Base-by-base conservation (phyloP, 192 early-diverging fungal species). In the Endogone sp. region DNA sequence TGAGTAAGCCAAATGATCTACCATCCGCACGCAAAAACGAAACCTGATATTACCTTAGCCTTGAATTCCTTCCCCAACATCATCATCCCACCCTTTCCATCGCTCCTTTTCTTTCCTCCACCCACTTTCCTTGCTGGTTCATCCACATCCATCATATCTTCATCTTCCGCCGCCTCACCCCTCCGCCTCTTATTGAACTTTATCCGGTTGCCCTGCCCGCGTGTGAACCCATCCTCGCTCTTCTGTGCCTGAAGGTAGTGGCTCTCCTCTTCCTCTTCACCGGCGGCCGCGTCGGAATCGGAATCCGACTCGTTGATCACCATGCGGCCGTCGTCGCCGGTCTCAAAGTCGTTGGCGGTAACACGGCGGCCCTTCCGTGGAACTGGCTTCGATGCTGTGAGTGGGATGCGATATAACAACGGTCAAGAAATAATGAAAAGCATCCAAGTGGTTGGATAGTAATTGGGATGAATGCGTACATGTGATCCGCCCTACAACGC, bases 191-290 rank as follows among this genome's bases (percentile, higher is more conserved):
- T 95, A 78, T 87, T 86, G 77, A 98, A 97, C 82, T 95, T 97
- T 82, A 99, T 90, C 71, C 87, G 87, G 44, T 93, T 92, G 27
- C 86, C 82, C 22, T 89, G 85, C 25, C 90, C 88, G 67, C 95
- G 94, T 57, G 85, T 91, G 81, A 91, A 96, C 20, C 93, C 93
- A 57, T 91, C 94, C 66, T 89, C 90, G 72, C 90, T 90, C 65
- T 72, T 84, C 16, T 93, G 67, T 44, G 93, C 85, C 73, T 97
- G 85, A 61, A 91, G 72, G 80, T 98, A 98, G 73, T 93, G 89
- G 82, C 97, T 88, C 62, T 95, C 73, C 62, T 49, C 69, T 26
- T 76, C 74, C 49, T 79, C 76, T 76, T 82, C 81, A 27, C 69
- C 69, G 60, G 80, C 72, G 9, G 65, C 73, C 20, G 68, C 75